Evolutionary conservation across 2,329 filamentous ascomycete genomes (phyloP).

Genomic region (Penicillium freii): DNA sequence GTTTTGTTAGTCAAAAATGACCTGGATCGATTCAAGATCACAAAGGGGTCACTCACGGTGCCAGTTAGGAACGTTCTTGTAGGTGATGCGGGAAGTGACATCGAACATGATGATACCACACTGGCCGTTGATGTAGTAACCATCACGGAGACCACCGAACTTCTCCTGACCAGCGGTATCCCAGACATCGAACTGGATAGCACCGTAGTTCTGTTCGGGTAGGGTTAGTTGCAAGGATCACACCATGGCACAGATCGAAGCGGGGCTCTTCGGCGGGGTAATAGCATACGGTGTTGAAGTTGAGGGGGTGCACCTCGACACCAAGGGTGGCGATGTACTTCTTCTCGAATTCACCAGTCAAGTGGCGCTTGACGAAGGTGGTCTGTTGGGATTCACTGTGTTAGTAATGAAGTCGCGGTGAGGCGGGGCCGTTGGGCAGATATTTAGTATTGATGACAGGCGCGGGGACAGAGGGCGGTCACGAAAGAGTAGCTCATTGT

Average conservation of each 20-base stretch:
- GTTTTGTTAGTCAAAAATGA: background rate
- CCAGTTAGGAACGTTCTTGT: conserved; percentile 99
- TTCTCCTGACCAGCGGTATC: conserved; percentile 99
- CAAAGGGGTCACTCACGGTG: conserved; percentile 73
- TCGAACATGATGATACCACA: conserved; percentile 99
- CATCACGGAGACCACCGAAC: conserved; percentile 98
- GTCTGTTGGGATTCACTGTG: conserved; percentile 59
- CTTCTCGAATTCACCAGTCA: conserved; percentile 99
- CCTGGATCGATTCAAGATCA: conserved; percentile 8
- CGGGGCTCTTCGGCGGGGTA: conserved; percentile 49
- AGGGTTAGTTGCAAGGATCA: conserved; percentile 27
- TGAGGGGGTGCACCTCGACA: conserved; percentile 98
- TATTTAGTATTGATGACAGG: conserved; percentile 30
- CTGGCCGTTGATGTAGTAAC: conserved; percentile 99
- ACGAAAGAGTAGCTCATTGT: background rate
- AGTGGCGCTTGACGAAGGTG: conserved; percentile 99
- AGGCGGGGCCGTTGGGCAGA: conserved; percentile 24
- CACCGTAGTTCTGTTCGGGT: conserved; percentile 72
- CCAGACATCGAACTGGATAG: conserved; percentile 99
- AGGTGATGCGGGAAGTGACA: conserved; percentile 98
- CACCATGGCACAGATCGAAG: conserved; percentile 22
- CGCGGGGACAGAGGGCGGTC: conserved; percentile 21
- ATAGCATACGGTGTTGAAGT: conserved; percentile 92
- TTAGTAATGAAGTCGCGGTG: conserved; percentile 26
- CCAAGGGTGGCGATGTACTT: conserved; percentile 99